These are phyloP conservation scores for Ustanciosporium gigantosporum DNA, from an alignment of 1,284 basidiomycete species.

Conservation along the genomic window DNA sequence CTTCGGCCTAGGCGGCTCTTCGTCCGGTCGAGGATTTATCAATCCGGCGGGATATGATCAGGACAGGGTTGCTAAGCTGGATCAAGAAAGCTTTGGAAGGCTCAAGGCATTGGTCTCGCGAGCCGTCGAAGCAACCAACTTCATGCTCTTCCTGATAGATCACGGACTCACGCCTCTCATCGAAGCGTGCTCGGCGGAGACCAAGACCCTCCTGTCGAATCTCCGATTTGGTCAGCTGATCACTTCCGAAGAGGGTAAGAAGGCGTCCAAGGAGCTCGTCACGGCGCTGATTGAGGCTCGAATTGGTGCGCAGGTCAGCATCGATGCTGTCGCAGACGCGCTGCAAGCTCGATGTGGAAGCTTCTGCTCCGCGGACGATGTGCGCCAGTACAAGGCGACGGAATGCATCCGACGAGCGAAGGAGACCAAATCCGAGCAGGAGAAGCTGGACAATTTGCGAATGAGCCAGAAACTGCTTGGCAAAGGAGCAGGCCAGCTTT, in stretches of 20 bases:
- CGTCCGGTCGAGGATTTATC: constrained; percentile 30
- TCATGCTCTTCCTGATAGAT: constrained; percentile 86
- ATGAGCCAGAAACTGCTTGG: constrained; percentile 70
- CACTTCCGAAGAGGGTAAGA: constrained; percentile 83
- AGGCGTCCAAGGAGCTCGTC: constrained; percentile 71
- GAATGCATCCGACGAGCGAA: constrained; percentile 89
- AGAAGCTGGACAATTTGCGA: constrained; percentile 19
- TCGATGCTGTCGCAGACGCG: constrained; percentile 92
- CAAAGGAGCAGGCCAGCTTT: constrained; percentile 81
- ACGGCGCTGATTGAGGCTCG: constrained; percentile 91
- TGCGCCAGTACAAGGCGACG: constrained; percentile 96
- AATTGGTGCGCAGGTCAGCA: constrained; percentile 91
- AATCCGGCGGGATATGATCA: constrained; percentile 28
- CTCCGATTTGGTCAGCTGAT: constrained; percentile 53
- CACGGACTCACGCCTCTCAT: constrained; percentile 87
- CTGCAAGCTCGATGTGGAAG: constrained; percentile 92
- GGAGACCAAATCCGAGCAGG: constrained; percentile 72
- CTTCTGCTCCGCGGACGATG: constrained; percentile 97
- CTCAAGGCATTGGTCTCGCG: constrained; percentile 74
- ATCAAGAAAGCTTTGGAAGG: constrained; percentile 77
- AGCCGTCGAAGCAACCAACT: constrained; percentile 71
- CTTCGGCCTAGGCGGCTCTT: constrained; percentile 43
- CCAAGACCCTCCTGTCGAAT: constrained; percentile 31
- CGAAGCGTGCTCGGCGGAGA: constrained; percentile 57
- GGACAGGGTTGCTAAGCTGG: constrained; percentile 63